Percentiles rank a stretch among this genome's conserved stretches.
Evolutionary conservation across 495 filamentous ascomycete genomes (phyloP).

Genomic region (Tuber microsphaerosporum): DNA sequence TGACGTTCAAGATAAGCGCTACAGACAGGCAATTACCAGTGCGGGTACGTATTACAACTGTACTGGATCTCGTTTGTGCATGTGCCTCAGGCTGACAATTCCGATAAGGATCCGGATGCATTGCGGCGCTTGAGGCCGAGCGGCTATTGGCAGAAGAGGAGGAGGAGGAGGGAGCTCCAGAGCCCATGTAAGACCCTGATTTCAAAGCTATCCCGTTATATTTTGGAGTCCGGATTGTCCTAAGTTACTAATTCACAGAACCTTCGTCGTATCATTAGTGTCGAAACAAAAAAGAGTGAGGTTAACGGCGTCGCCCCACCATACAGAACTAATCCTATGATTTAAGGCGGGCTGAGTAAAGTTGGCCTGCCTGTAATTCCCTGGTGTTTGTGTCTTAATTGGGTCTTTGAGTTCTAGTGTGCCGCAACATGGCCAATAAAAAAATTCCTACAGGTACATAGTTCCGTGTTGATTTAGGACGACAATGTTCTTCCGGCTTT

Average conservation of each 20-base stretch:
- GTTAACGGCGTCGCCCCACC: slow-evolving; percentile 44
- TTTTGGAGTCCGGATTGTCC: slow-evolving; percentile 14
- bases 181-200: slow-evolving; percentile 33
- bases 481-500: slow-evolving; percentile 8
- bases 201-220: slow-evolving; percentile 14
- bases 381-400: background rate
- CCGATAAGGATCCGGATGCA: slow-evolving; percentile 74
- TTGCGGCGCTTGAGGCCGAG: slow-evolving; percentile 91
- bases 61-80: background rate
- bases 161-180: slow-evolving; percentile 49
- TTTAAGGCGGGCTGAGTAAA: slow-evolving; percentile 19
- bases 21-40: slow-evolving; percentile 95
- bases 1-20: slow-evolving; percentile 97
- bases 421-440: slow-evolving; percentile 6
- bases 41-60: slow-evolving; percentile 60
- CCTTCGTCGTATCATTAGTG: slow-evolving; percentile 35
- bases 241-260: slow-evolving; percentile 28
- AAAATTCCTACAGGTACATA: background rate
- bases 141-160: slow-evolving; percentile 78
- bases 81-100: slow-evolving; percentile 42
- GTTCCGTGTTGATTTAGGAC: slow-evolving; percentile 10
- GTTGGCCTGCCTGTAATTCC: background rate
- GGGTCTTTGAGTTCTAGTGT: background rate
- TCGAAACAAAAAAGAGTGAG: slow-evolving; percentile 47
- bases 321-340: slow-evolving; percentile 41